Base-by-base conservation (phyloP, 2,329 filamentous ascomycete species). In the Colletotrichum gigasporum region DNA sequence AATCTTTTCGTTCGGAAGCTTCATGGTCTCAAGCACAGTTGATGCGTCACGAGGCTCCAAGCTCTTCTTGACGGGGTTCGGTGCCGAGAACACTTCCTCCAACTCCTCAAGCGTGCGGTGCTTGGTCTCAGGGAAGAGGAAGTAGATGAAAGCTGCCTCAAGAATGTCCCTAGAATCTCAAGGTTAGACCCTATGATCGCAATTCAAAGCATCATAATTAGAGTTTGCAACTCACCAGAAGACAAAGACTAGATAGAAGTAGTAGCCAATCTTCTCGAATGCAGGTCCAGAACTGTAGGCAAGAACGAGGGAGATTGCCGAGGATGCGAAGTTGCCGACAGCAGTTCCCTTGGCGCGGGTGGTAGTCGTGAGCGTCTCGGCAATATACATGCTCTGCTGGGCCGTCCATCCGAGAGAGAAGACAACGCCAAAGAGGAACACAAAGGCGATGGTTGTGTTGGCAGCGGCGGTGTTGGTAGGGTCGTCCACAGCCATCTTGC, bases 101-200 rank as follows among this genome's bases (percentile, higher is more conserved):
- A 87, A 65, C 70, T 87, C 84, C 73, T 87, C 85, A 30, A 87
- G 76, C 20, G 83, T 82, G 5, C 79, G 73, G n/a, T 78, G 78
- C 69, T 82, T 82, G 2, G 80, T 82, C 70, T 82, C 80, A 0
- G 79, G 79, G 68, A 80, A 86, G 68, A 83, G 80, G 67, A 86
- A 82, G 69, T 83, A 87, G 30, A 83, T 81, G 10, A 82, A 67
- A 0, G 70, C 72, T 2, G 72, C 75, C 59, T 82, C 80, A 14
- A 81, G 67, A 4, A 81, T 56, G 47, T 82, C 78, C 61, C 61
- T 64, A 22, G 9, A 4, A 3, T 18, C 6, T 28, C 4, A 14
- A 14, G 1, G 9, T 62, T 5, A 62, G 58, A 8, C 12, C 12
- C 12, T 8, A 12, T 34, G 10, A 8, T 10, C 14, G 12, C 9